These are phyloP conservation scores for Punica granatum DNA, from an alignment of 345 rosid genomes.

Conservation along the genomic window DNA sequence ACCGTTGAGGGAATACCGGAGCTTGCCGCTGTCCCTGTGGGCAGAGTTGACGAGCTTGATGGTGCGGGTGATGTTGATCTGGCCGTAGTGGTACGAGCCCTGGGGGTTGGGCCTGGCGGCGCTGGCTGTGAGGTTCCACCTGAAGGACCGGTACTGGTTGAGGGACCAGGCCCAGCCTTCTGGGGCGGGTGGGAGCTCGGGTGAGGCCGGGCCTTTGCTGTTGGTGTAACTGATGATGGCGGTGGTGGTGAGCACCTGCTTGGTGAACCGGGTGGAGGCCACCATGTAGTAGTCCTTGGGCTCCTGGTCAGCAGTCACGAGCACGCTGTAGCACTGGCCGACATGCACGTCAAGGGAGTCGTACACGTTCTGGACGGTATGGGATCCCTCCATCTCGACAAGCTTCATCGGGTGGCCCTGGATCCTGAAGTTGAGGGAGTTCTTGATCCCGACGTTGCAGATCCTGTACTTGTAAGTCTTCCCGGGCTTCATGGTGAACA, in stretches of 20 bases:
- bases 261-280: constrained; percentile 23
- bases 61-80: constrained; percentile 24
- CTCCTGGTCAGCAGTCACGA: constrained; percentile 23
- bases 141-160: constrained; percentile 20
- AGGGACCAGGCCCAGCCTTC: constrained; percentile 26
- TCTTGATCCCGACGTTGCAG: constrained; percentile 18
- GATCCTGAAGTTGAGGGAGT: constrained; percentile 23
- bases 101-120: constrained; percentile 49
- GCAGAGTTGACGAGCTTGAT: constrained; percentile 14
- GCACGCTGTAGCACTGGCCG: constrained; percentile 27
- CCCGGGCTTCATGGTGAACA: constrained; percentile 22
- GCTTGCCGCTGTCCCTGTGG: constrained; percentile 10
- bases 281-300: constrained; percentile 26
- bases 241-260: constrained; percentile 13
- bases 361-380: constrained; percentile 20
- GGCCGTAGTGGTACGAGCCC: constrained; percentile 40
- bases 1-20: constrained; percentile 17
- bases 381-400: constrained; percentile 34
- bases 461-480: constrained; percentile 21
- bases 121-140: constrained; percentile 40
- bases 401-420: constrained; percentile 23
- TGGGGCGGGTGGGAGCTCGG: constrained; percentile 19
- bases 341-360: constrained; percentile 28
- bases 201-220: constrained; percentile 13
- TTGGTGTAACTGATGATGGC: constrained; percentile 17